Percentiles rank a stretch among this genome's conserved stretches.
These are phyloP conservation scores for Cardamine chenopodiifolia DNA, from an alignment of 345 rosid species.

Conservation along the genomic window DNA sequence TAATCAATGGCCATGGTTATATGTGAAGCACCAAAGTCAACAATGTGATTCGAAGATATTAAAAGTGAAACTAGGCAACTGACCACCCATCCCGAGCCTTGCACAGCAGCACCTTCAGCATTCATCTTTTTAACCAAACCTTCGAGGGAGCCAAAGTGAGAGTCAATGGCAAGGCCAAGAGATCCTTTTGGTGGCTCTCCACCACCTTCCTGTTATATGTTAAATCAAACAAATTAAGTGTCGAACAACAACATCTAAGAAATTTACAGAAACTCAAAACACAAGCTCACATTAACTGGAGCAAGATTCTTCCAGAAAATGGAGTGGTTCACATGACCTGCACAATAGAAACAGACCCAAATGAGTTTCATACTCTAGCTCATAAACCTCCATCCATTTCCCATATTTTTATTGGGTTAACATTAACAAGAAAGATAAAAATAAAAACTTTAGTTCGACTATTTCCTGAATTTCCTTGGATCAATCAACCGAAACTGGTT, in stretches of 20 bases:
- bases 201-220: conserved; percentile 74
- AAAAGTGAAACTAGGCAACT: conserved; percentile 34
- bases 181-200: conserved; percentile 86
- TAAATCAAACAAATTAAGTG: not conserved
- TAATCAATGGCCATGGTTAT: conserved; percentile 12
- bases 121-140: conserved; percentile 73
- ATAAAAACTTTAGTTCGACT: not conserved
- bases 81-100: conserved; percentile 99
- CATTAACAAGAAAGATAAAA: not conserved
- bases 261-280: not conserved
- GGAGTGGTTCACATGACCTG: conserved; percentile 94
- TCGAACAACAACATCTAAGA: not conserved
- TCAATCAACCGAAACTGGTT: not conserved
- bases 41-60: not conserved
- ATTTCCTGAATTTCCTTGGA: not conserved
- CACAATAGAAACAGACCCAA: not conserved
- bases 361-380: conserved; percentile 4
- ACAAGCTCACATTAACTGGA: conserved; percentile 62
- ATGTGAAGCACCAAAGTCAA: not conserved
- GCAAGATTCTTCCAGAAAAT: conserved; percentile 91
- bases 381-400: not conserved
- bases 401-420: not conserved
- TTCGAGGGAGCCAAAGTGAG: conserved; percentile 83
- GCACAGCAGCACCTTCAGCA: conserved; percentile 93
- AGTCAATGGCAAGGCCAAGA: conserved; percentile 77